Base-by-base conservation (phyloP, 2,329 filamentous ascomycete genomes). In the Blastomyces parvus region DNA sequence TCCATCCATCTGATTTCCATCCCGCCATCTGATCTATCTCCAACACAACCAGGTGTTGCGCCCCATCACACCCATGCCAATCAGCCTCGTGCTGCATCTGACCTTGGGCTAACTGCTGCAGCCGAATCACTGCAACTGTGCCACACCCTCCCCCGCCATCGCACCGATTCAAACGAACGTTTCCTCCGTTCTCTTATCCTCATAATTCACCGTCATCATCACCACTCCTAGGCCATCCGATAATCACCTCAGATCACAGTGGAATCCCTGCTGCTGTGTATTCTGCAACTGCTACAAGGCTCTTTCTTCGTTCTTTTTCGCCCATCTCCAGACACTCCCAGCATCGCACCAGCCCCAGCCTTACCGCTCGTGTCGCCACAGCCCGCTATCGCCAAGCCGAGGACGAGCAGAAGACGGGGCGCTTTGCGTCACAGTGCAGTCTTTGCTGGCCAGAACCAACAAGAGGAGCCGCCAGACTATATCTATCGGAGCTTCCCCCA, bases 361-460 rank as follows among this genome's bases (percentile, higher is more conserved):
- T 44, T 30, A n/a, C 56, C 13, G 22, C 13, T 7, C 27, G 27
- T 30, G 38, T 30, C 27, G 36, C 27, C 56, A 59, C 56, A 42
- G 56, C 56, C 56, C 22, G 17, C 11, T 13, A 9, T 59, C 22
- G 56, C 38, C 38, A 27, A 59, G 56, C 7, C 0, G 22, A 25
- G 8, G 38, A 7, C n/a, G 36, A 27, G 27, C 38, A 59, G 27
- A 58, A 59, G 33, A 30, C n/a, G 25, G 56, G 56, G 56, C 56
- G 56, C 38, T 22, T 59, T 59, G 56, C 56, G 38, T 44, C 56
- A 59, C 56, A 22, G n/a, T 44, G 17, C 38, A 59, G 17, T 19
- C 13, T 25, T 6, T 6, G 2, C 40, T 22, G 56, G 25, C 56
- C 27, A 30, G 40, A n/a, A 17, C 22, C 13, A 59, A 22, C 25